These are phyloP conservation scores for Poterioochromonas sp. DNA, from an alignment of 352 stramenopile genomes.

Conservation along the genomic window DNA sequence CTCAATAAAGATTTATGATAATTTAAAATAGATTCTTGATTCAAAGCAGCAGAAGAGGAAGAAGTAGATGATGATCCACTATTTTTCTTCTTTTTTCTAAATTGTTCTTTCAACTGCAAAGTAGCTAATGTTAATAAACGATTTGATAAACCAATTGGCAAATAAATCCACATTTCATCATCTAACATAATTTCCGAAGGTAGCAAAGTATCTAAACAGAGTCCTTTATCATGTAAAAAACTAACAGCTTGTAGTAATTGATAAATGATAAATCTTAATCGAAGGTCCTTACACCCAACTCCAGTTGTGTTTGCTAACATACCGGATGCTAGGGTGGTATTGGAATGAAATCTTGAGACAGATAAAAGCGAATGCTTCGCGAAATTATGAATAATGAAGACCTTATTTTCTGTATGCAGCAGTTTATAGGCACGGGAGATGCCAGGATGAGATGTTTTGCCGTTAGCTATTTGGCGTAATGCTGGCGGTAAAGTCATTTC, in stretches of 20 bases:
- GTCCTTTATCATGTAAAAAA: conserved; percentile 18
- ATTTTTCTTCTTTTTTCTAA: not conserved
- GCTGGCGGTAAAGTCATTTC: not conserved
- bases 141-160: conserved; percentile 34
- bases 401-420: not conserved
- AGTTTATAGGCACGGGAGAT: not conserved
- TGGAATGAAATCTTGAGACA: conserved; percentile 20
- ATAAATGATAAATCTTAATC: conserved; percentile 40
- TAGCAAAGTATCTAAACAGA: not conserved
- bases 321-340: not conserved
- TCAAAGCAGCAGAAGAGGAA: not conserved
- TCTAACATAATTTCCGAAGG: conserved; percentile 8
- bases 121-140: not conserved
- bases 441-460: not conserved
- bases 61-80: not conserved
- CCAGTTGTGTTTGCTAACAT: not conserved
- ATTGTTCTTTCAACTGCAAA: too few species aligned
- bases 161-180: conserved; percentile 32
- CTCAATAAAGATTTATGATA: too few species aligned
- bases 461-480: not conserved
- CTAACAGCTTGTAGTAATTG: conserved; percentile 33
- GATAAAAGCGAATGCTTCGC: conserved; percentile 26
- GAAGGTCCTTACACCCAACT: conserved; percentile 33
- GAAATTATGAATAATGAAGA: not conserved
- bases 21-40: too few species aligned